These are phyloP conservation scores for Alloteropsis angusta DNA, from an alignment of 202 grass and related monocot species.

Conservation along the genomic window DNA sequence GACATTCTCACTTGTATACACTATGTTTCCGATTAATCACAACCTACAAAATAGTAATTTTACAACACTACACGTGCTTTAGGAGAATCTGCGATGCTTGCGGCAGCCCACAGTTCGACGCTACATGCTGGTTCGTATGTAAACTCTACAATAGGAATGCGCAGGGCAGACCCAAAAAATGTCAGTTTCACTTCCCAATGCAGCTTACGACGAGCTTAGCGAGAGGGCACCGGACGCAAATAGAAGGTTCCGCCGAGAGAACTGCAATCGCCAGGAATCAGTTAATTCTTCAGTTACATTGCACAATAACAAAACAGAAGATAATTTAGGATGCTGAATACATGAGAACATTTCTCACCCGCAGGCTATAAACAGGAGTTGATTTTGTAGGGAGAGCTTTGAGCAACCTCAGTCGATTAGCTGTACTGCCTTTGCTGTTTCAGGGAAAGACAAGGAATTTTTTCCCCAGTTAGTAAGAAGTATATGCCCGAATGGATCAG, in stretches of 20 bases:
- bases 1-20: too few relatives aligned
- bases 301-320: not conserved
- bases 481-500: not conserved
- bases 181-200: not conserved
- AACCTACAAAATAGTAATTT: not conserved
- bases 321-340: not conserved
- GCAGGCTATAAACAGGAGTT: constrained; percentile 73
- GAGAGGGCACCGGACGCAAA: constrained; percentile 78
- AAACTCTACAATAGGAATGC: not conserved
- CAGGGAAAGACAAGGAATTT: not conserved
- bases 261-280: constrained; percentile 35
- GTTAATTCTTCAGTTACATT: not conserved
- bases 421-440: constrained; percentile 57
- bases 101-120: not conserved
- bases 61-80: not conserved
- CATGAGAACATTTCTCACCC: constrained; percentile 43
- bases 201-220: constrained; percentile 16
- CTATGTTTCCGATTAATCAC: too few relatives aligned
- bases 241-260: constrained; percentile 85
- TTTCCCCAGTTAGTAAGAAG: not conserved
- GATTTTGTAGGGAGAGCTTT: constrained; percentile 90
- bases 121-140: not conserved
- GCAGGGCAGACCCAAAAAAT: not conserved
- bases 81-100: not conserved
- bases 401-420: constrained; percentile 56